Evolutionary conservation across 805 yeast species (phyloP), one percentile per base, ranked within the genome.

Genomic region (Yueomyces sinensis): DNA sequence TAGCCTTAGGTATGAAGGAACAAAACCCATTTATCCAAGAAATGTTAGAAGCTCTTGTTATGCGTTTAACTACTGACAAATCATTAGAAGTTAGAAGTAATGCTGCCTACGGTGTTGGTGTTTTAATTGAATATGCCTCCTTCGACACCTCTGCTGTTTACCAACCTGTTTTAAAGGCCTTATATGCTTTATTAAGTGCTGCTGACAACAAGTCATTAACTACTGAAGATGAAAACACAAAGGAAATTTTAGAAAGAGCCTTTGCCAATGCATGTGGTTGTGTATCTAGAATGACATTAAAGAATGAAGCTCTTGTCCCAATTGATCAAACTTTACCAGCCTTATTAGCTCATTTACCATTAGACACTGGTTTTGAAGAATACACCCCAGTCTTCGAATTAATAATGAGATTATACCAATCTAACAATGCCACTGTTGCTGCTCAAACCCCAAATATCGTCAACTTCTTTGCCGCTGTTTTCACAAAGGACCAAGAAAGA

Each of bases 241-340:
- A 70, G 50, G 94, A 84, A 44, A 79, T 74, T 40, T 72, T 82
- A 47, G 77, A 78, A 61, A 72, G 94, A 63, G 75, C 93, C 5
- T 74, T 73, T 46, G 95, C 97, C 40, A 91, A 91, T 58, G 95
- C 95, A 4, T 80, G 91, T 58, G 98, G 98, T 30, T 91, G 97
- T 70, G 94, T 87, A 38, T 87, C 95, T 14, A 76, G 98, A 61
- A 69, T 91, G 82, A 72, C 82, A 13, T 63, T 82, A 56, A 77
- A 79, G 54, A 71, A 81, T 56, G 75, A 73, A 48, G 62, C 60
- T 27, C 70, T 79, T 27, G 75, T 87, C 45, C 96, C 96, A 40
- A 60, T 84, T 44, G 74, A 70, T 39, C 86, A 75, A 37, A 72
- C 89, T 30, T 63, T 81, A 17, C 93, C 94, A 33, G 71, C 68